Evolutionary conservation across 2,329 filamentous ascomycete genomes (phyloP).

Genomic region (Fusarium nematophilum): DNA sequence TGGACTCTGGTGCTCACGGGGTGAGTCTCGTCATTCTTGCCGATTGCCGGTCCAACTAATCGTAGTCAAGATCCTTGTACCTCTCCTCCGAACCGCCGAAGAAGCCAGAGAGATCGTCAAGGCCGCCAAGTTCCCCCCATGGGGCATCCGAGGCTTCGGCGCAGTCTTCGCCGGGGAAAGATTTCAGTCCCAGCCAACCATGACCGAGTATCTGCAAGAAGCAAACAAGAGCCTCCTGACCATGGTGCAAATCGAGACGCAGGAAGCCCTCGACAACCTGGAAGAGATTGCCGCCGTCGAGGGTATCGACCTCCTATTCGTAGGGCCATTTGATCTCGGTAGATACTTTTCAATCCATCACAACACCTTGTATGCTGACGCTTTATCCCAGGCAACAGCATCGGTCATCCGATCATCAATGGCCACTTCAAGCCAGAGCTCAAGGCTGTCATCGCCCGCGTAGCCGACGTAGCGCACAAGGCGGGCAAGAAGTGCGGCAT

Average conservation of each 20-base stretch:
- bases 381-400: background rate
- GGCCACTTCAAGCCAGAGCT: constrained; percentile 7
- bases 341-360: accelerated
- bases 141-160: constrained; percentile 18
- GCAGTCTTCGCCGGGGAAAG: constrained; percentile 14
- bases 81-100: constrained; percentile 11
- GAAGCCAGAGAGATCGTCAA: constrained; percentile 14
- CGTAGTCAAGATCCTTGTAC: constrained; percentile 1
- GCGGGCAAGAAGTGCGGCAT: constrained; percentile 16
- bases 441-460: background rate
- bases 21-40: background rate
- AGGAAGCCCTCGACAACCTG: constrained; percentile 4
- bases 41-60: background rate
- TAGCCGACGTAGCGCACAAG: background rate
- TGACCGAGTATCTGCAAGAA: constrained; percentile 18
- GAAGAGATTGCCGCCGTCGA: constrained; percentile 11
- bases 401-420: constrained; percentile 17
- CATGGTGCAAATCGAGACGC: constrained; percentile 18
- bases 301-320: constrained; percentile 5
- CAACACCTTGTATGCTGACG: accelerated
- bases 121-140: constrained; percentile 14
- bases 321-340: constrained; percentile 16
- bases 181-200: constrained; percentile 13
- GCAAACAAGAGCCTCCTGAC: constrained; percentile 16
- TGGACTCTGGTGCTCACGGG: constrained; percentile 18